Conservation (phyloP, 306 rosid species). For the Castanea mollissima region DNA sequence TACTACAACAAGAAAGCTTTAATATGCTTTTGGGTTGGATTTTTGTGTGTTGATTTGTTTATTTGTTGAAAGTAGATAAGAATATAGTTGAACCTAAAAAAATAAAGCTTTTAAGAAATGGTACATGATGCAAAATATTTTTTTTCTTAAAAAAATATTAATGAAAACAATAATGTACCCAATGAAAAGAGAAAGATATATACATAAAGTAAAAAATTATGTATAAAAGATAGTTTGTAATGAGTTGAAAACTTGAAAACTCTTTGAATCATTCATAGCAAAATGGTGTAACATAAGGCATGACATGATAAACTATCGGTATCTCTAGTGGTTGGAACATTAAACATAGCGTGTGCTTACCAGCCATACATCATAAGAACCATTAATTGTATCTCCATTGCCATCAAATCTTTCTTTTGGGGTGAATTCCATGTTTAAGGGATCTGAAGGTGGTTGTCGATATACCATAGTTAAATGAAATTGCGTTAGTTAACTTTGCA, state of each 20-base stretch:
- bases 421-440: conserved; percentile 19
- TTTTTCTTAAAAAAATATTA: no score
- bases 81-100: no score
- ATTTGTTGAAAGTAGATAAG: background rate
- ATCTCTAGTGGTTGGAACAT: no score
- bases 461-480: conserved; percentile 15
- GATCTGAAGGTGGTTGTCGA: background rate
- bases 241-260: no score
- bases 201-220: no score
- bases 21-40: background rate
- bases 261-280: background rate
- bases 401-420: background rate
- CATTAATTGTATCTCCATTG: conserved; percentile 8
- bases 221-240: no score
- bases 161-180: no score
- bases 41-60: background rate
- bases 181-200: no score
- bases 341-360: conserved; percentile 20
- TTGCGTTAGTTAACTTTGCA: background rate
- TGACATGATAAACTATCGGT: no score
- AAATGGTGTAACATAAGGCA: background rate
- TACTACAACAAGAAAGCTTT: background rate
- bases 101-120: no score
- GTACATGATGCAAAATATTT: no score
- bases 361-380: conserved; percentile 49